Evolutionary conservation across 2,329 filamentous ascomycete species (phyloP).

Genomic region (Diaporthe citrichinensis): DNA sequence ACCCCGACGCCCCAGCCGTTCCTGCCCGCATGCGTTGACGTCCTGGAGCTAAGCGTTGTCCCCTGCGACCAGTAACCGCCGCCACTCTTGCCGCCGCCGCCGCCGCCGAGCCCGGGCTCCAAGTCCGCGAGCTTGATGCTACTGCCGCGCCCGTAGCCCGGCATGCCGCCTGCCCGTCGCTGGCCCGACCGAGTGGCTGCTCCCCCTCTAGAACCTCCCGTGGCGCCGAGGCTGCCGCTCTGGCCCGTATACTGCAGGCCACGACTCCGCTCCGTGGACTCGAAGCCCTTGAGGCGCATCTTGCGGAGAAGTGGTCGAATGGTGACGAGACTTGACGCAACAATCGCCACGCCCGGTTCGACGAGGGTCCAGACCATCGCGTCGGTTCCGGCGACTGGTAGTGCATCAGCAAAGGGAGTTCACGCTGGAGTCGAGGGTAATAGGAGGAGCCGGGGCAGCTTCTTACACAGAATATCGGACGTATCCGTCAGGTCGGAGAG

Average conservation of each 20-base stretch:
- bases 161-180: conserved; percentile 46
- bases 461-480: conserved; percentile 64
- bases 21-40: conserved; percentile 2
- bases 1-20: conserved; percentile 12
- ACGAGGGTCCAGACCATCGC: conserved; percentile 71
- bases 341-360: conserved; percentile 69
- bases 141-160: conserved; percentile 53
- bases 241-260: conserved; percentile 49
- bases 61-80: conserved; percentile 10
- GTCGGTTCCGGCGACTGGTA: conserved; percentile 62
- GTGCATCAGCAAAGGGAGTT: neutral
- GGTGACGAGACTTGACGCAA: conserved; percentile 67
- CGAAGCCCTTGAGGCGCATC: conserved; percentile 63
- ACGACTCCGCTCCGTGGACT: conserved; percentile 54
- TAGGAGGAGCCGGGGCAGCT: no score
- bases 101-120: conserved; percentile 45
- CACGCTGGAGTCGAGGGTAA: neutral
- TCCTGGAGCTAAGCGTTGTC: conserved; percentile 23
- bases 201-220: conserved; percentile 27
- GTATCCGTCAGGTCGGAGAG: conserved; percentile 60
- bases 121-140: conserved; percentile 56
- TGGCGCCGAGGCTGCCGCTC: conserved; percentile 43
- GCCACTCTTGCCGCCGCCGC: neutral
- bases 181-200: neutral
- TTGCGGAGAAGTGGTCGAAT: conserved; percentile 67